Percentiles rank a stretch among this genome's conserved stretches.
phyloP scores from a whole-genome alignment of 768 basidiomycete species.

The Auricularia sp. region DNA sequence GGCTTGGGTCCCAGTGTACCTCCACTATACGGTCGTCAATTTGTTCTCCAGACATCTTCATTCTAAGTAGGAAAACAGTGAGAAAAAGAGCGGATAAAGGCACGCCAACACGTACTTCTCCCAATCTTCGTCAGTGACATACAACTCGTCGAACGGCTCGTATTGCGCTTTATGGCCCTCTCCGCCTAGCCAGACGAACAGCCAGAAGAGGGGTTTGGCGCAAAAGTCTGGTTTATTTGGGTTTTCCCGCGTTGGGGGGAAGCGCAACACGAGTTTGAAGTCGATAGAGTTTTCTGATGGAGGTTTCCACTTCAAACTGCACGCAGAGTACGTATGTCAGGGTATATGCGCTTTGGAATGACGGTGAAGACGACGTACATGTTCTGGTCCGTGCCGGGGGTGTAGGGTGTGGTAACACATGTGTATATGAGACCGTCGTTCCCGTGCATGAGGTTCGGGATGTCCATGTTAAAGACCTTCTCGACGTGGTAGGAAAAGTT shows the following conservation, averaged over 20 bases:
- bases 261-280: constrained; percentile 91
- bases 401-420: constrained; percentile 73
- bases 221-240: too few relatives aligned
- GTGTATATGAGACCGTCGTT: constrained; percentile 98
- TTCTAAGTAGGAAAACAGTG: constrained; percentile 32
- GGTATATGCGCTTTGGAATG: too few relatives aligned
- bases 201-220: too few relatives aligned
- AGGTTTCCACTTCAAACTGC: constrained; percentile 96
- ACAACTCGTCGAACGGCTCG: too few relatives aligned
- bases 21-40: constrained; percentile 93
- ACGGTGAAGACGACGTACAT: too few relatives aligned
- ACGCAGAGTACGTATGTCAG: constrained; percentile 3
- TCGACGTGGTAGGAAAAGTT: constrained; percentile 79
- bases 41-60: constrained; percentile 79
- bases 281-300: constrained; percentile 97
- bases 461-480: constrained; percentile 72
- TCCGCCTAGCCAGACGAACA: too few relatives aligned
- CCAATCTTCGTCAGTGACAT: too few relatives aligned
- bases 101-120: too few relatives aligned
- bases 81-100: background rate
- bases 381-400: constrained; percentile 71
- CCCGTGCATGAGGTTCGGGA: constrained; percentile 78
- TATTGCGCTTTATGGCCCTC: too few relatives aligned
- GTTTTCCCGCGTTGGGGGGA: too few relatives aligned
- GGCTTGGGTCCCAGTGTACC: constrained; percentile 75